Conservation (phyloP, 2,329 filamentous ascomycete species). For the Colletotrichum australisinense region DNA sequence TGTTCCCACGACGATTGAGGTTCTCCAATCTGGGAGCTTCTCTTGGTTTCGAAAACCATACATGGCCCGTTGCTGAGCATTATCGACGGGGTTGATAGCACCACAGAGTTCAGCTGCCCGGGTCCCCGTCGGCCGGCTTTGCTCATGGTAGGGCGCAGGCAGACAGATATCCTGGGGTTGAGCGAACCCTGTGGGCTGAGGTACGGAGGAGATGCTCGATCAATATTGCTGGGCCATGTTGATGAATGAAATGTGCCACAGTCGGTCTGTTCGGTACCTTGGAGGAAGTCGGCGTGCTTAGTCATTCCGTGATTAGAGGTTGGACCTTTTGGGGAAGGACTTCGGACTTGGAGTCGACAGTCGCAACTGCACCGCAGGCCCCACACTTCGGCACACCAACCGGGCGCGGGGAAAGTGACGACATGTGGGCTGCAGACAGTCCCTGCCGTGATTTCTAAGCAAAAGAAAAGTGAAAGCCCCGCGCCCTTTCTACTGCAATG, state of each 20-base stretch:
- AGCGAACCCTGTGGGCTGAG: not conserved
- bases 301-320: not conserved
- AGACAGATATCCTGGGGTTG: too few relatives aligned
- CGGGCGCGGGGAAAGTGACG: constrained; percentile 4
- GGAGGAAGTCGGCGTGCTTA: not conserved
- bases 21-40: not conserved
- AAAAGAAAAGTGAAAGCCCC: not conserved
- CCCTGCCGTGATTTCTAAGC: constrained; percentile 29
- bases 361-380: not conserved
- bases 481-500: not conserved
- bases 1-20: not conserved
- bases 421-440: not conserved
- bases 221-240: not conserved
- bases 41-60: not conserved
- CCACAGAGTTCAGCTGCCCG: not conserved
- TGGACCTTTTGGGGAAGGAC: not conserved
- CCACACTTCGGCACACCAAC: not conserved
- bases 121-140: not conserved
- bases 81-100: not conserved
- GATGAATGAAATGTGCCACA: not conserved
- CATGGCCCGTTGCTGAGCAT: not conserved
- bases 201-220: not conserved
- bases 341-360: too few relatives aligned
- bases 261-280: not conserved
- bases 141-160: too few relatives aligned